Conservation (phyloP, 108 stramenopile species). For the Skeletonema tropicum region DNA sequence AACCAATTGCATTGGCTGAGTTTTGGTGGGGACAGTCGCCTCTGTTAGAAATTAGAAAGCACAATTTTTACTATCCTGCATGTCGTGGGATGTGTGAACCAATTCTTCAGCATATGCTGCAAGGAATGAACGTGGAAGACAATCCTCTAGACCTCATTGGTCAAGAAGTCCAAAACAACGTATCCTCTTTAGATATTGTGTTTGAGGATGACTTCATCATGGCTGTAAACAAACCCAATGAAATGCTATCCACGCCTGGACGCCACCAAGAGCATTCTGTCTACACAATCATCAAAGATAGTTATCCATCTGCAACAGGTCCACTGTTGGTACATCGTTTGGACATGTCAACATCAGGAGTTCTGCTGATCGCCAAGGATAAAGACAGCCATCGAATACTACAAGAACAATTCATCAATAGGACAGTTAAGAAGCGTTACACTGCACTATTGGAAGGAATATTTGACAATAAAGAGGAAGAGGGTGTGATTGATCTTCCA, state of each 20-base stretch:
- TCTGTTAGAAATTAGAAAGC: constrained; percentile 9
- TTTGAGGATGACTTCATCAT: constrained; percentile 30
- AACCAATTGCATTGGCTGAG: constrained; percentile 25
- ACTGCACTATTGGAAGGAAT: constrained; percentile 32
- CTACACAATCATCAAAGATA: not conserved
- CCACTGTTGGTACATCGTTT: constrained; percentile 30
- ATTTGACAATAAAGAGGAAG: not conserved
- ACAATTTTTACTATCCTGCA: constrained; percentile 30
- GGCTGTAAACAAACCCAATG: constrained; percentile 28
- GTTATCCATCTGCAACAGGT: constrained; percentile 23
- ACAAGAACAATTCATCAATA: constrained; percentile 28
- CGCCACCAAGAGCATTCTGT: constrained; percentile 19
- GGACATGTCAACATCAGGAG: constrained; percentile 28
- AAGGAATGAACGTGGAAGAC: constrained; percentile 16
- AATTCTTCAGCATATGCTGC: constrained; percentile 26
- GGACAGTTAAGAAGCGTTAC: constrained; percentile 31
- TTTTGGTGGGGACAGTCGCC: constrained; percentile 36
- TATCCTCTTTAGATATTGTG: not conserved
- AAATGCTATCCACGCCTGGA: constrained; percentile 29
- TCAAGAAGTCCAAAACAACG: not conserved
- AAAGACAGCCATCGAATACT: constrained; percentile 15
- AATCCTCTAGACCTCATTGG: constrained; percentile 16
- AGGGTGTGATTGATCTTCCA: constrained; percentile 24
- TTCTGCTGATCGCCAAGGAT: constrained; percentile 22
- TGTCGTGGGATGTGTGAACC: constrained; percentile 37